These are phyloP conservation scores for Eimeria brunetti DNA, from an alignment of 169 alveolate species.

Conservation along the genomic window DNA sequence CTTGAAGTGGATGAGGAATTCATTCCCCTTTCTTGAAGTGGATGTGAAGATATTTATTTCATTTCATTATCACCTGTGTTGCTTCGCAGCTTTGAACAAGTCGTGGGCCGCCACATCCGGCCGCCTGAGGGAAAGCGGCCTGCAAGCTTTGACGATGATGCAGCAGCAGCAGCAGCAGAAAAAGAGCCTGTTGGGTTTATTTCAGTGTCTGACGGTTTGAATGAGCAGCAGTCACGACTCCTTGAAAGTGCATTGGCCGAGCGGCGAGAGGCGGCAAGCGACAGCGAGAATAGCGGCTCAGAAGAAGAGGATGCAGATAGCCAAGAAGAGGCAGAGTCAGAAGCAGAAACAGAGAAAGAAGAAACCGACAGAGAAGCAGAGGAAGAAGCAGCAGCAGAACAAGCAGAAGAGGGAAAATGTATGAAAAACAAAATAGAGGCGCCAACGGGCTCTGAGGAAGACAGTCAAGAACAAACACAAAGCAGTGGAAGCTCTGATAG, in stretches of 20 bases:
- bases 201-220: conserved; percentile 4
- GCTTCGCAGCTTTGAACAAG: neutral
- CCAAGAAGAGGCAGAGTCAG: neutral
- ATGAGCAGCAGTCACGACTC: conserved; percentile 34
- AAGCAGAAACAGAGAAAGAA: neutral
- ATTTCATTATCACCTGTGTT: neutral
- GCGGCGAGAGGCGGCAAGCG: neutral
- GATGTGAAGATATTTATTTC: neutral
- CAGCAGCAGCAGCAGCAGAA: neutral
- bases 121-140: neutral
- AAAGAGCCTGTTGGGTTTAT: neutral
- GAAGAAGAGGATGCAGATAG: neutral
- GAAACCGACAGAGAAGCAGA: neutral
- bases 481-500: neutral
- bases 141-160: neutral
- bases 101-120: neutral
- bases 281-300: neutral
- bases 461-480: neutral
- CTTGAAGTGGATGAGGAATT: neutral
- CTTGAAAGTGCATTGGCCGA: conserved; percentile 36
- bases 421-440: neutral
- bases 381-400: neutral
- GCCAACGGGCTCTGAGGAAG: neutral
- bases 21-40: neutral
- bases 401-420: neutral